Evolutionary conservation across 108 stramenopile genomes (phyloP), one percentile per base, ranked within the genome.

Genomic region (Schizochytrium sp.): DNA sequence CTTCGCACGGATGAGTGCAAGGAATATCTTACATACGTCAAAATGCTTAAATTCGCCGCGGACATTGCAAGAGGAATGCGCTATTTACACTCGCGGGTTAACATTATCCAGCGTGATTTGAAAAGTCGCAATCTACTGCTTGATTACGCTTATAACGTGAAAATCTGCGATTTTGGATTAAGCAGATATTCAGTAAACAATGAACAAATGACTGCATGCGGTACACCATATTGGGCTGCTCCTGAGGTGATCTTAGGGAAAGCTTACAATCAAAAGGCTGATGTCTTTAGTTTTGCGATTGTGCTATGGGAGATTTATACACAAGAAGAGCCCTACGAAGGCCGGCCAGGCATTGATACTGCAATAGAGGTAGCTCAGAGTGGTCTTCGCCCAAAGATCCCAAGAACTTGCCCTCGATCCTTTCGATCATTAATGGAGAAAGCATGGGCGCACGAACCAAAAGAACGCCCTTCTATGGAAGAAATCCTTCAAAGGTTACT

Each of bases 251-350:
- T 91, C 61, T 56, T 47, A 64, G 53, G 88, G 10, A 47, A 91
- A 47, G 55, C 41, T 4, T 87, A 88, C 50, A 57, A 53, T 44
- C 61, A 64, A 10, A 90, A 88, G 87, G 91, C 89, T 0, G 91
- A 91, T 61, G 90, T 91, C 41, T 91, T 90, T 45, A 89, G 89
- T 45, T 90, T 90, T 50, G 89, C 88, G 0, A 72, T 91, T 8
- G 89, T 91, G 40, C 45, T 91, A 40, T 91, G 91, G 91, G 91
- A 91, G 44, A 87, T 91, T 38, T 58, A 87, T 1, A 69, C 89
- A 3, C 89, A 56, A 44, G 88, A 64, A 42, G 69, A 88, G 46
- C 91, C 91, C 3, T 89, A 90, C 61, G 45, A 88, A 40, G 88
- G 73, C 38, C 2, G 53, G 3, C 40, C 69, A 8, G 90, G 88